Conservation (phyloP, 345 rosid genomes). For the Pistacia integerrima region DNA sequence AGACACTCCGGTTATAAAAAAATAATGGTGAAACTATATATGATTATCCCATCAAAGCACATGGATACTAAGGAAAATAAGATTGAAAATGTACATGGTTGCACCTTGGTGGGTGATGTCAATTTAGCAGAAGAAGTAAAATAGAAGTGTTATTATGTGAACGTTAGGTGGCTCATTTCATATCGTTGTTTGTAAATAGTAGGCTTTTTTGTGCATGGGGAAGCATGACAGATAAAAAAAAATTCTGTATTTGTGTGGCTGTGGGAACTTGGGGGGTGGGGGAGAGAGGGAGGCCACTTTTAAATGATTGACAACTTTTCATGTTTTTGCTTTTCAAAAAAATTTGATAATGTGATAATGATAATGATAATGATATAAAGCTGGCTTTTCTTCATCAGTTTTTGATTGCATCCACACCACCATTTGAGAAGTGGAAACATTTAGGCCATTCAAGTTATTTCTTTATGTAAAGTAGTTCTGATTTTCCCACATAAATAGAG, state of each 20-base stretch:
- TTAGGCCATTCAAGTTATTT: neutral
- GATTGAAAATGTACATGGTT: neutral
- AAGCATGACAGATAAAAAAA: too few species aligned
- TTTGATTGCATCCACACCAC: neutral
- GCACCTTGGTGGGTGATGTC: neutral
- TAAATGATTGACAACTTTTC: slow-evolving; percentile 13
- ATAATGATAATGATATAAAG: slow-evolving; percentile 2
- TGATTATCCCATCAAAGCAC: neutral
- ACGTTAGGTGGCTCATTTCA: neutral
- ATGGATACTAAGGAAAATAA: neutral
- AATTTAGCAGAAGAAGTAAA: neutral
- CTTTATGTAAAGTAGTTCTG: neutral
- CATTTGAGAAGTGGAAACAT: slow-evolving; percentile 8
- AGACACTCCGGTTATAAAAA: too few species aligned
- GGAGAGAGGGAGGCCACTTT: neutral
- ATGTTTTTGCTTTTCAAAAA: neutral
- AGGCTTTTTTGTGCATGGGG: neutral
- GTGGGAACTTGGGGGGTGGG: neutral
- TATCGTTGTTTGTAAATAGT: neutral
- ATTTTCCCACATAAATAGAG: neutral
- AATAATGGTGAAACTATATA: neutral
- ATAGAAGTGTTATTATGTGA: neutral
- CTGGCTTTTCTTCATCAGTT: neutral
- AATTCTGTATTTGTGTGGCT: neutral
- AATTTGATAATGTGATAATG: neutral